phyloP scores from a whole-genome alignment of 208 protist species.

The Leishmania braziliensis region DNA sequence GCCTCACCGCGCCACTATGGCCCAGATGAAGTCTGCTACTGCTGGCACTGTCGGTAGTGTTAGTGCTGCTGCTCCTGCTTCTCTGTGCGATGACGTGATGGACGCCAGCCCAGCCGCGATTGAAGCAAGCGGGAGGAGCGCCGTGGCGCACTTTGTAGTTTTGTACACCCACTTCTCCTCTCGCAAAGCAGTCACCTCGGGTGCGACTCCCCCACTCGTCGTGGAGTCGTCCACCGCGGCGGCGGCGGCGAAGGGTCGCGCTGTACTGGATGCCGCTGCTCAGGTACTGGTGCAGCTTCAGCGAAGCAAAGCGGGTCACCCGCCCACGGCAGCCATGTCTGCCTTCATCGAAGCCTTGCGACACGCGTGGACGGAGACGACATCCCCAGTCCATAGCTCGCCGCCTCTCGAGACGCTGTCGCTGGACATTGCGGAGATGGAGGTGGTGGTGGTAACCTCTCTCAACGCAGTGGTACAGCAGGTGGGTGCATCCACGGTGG shows the following conservation, averaged over 20 bases:
- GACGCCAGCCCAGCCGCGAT: neutral
- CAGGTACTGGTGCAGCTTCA: conserved; percentile 31
- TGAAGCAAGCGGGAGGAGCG: neutral
- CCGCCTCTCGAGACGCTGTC: neutral
- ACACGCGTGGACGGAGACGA: conserved; percentile 7
- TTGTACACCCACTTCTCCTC: conserved; percentile 2
- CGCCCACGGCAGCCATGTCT: conserved; percentile 29
- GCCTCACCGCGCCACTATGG: neutral
- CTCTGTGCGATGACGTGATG: neutral
- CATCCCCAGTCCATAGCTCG: neutral
- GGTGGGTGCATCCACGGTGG: conserved; percentile 39
- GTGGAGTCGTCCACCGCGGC: neutral
- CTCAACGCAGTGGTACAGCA: conserved; percentile 63
- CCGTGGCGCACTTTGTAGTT: conserved; percentile 6
- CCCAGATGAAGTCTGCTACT: neutral
- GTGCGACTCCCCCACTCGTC: neutral
- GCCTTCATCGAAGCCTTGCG: conserved; percentile 21
- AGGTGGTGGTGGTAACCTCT: conserved; percentile 27
- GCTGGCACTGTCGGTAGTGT: neutral
- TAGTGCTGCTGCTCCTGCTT: neutral
- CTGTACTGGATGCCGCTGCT: conserved; percentile 21
- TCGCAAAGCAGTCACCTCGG: neutral
- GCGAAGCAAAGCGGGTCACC: conserved; percentile 1
- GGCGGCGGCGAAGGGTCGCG: neutral
- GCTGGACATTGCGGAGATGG: conserved; percentile 3